These are phyloP conservation scores for Alternaria metachromatica DNA, from an alignment of 2,329 filamentous ascomycete species.

Conservation along the genomic window DNA sequence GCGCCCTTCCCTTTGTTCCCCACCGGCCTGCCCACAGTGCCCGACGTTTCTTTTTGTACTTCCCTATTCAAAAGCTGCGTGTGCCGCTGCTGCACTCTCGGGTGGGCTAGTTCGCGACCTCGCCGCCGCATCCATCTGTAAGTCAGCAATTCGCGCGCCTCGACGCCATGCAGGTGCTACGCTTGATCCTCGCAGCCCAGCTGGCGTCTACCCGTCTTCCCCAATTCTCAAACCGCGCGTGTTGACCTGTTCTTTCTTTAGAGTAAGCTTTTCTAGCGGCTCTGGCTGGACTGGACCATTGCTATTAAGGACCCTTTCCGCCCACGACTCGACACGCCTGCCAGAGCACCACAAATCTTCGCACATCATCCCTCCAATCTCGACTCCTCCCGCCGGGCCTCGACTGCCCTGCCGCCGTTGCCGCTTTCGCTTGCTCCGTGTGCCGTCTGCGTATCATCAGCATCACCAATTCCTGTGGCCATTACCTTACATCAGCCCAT, in stretches of 20 bases:
- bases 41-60: background rate
- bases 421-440: conserved; percentile 9
- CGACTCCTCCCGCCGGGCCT: background rate
- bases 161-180: conserved; percentile 28
- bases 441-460: conserved; percentile 21
- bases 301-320: conserved; percentile 20
- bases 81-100: conserved; percentile 14
- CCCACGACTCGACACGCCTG: conserved; percentile 9
- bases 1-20: background rate
- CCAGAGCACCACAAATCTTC: background rate
- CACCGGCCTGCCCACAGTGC: background rate
- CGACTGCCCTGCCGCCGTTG: background rate
- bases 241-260: conserved; percentile 32
- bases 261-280: conserved; percentile 31
- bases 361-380: background rate
- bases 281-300: conserved; percentile 14
- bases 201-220: conserved; percentile 12
- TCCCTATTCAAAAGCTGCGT: conserved; percentile 2
- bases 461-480: conserved; percentile 20
- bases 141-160: conserved; percentile 28
- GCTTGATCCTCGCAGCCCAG: conserved; percentile 29
- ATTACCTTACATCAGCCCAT: conserved; percentile 28
- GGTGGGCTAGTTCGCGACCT: conserved; percentile 11
- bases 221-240: conserved; percentile 22
- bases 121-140: conserved; percentile 20